Conservation (phyloP, 805 yeast species). For the Maudiozyma turicensis region DNA sequence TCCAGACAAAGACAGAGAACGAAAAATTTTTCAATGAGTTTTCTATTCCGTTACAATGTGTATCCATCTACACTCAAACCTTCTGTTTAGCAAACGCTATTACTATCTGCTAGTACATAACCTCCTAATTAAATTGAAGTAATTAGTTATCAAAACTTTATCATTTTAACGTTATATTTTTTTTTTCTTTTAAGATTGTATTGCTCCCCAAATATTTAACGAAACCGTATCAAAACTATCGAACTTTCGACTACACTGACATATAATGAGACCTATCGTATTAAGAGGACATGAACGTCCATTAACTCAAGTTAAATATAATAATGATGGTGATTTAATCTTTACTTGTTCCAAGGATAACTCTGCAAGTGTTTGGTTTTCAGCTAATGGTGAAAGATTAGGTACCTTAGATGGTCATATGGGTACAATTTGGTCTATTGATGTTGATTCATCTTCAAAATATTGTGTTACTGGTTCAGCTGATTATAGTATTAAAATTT, state of each 20-base stretch:
- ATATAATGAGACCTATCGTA: slow-evolving; percentile 52
- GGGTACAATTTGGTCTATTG: slow-evolving; percentile 95
- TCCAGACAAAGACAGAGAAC: too few species aligned
- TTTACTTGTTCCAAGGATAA: slow-evolving; percentile 89
- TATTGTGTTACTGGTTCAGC: slow-evolving; percentile 84
- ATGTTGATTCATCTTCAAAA: slow-evolving; percentile 61
- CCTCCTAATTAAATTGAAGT: too few species aligned
- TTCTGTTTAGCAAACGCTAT: too few species aligned
- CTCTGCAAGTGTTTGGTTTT: slow-evolving; percentile 85
- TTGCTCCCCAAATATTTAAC: too few species aligned
- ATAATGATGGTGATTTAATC: slow-evolving; percentile 88
- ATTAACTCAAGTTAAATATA: slow-evolving; percentile 89
- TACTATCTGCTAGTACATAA: too few species aligned
- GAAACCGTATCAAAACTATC: too few species aligned
- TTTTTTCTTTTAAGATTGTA: too few species aligned
- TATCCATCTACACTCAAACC: too few species aligned
- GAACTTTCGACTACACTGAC: neutral
- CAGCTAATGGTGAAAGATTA: slow-evolving; percentile 90
- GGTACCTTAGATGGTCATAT: slow-evolving; percentile 85
- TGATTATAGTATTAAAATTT: slow-evolving; percentile 73
- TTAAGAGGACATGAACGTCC: slow-evolving; percentile 97
- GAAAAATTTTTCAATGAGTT: too few species aligned
- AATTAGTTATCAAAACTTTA: too few species aligned
- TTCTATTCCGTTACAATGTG: too few species aligned
- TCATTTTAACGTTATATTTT: too few species aligned